Evolutionary conservation across 768 basidiomycete genomes (phyloP).

Genomic region (Termitomyces sp.): DNA sequence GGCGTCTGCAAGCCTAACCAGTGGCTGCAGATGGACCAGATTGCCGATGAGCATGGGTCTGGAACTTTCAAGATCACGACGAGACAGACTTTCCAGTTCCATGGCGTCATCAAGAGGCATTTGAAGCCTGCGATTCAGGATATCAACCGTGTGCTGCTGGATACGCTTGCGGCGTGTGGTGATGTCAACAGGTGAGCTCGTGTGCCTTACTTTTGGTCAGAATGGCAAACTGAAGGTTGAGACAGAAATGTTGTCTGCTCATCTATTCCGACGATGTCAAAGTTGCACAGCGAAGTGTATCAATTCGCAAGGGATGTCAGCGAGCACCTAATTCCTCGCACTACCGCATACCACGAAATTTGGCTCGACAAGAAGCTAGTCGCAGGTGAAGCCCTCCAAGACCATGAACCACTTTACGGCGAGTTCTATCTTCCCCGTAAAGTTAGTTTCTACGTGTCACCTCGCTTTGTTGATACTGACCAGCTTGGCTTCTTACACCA

Average conservation of each 20-base stretch:
- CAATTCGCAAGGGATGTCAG: slow-evolving; percentile 82
- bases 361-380: slow-evolving; percentile 98
- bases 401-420: slow-evolving; percentile 96
- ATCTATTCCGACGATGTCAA: slow-evolving; percentile 86
- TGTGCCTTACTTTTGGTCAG: not conserved
- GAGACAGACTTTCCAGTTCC: slow-evolving; percentile 98
- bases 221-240: not conserved
- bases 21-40: slow-evolving; percentile 95
- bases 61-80: slow-evolving; percentile 98
- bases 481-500: not conserved
- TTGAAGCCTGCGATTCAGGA: slow-evolving; percentile 95
- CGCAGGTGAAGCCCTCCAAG: slow-evolving; percentile 88
- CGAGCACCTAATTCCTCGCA: slow-evolving; percentile 82
- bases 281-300: slow-evolving; percentile 77
- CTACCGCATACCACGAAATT: slow-evolving; percentile 96
- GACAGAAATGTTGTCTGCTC: slow-evolving; percentile 85
- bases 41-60: slow-evolving; percentile 92
- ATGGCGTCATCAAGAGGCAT: slow-evolving; percentile 96
- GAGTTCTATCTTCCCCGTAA: slow-evolving; percentile 96
- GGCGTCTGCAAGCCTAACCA: slow-evolving; percentile 90
- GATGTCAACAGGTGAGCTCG: slow-evolving; percentile 83
- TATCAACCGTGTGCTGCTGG: slow-evolving; percentile 86
- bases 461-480: slow-evolving; percentile 2
- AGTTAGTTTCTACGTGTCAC: slow-evolving; percentile 33
- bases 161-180: slow-evolving; percentile 97